These are phyloP conservation scores for Metschnikowia kunwiensis DNA, from an alignment of 805 yeast genomes.

Conservation along the genomic window DNA sequence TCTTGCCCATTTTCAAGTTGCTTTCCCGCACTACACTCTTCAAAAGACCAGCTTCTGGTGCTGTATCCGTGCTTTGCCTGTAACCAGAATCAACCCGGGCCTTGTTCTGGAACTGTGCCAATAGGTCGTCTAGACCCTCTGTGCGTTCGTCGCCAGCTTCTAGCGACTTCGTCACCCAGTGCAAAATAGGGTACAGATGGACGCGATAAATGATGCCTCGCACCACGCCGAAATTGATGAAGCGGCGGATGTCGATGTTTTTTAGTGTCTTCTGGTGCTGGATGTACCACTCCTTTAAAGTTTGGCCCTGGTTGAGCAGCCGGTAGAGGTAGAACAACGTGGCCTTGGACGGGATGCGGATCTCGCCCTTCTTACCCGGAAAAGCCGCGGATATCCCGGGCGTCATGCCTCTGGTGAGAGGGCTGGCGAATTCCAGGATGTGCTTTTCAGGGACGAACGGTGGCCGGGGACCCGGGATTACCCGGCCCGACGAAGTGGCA, in stretches of 20 bases:
- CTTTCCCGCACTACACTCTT: slow-evolving; percentile 17
- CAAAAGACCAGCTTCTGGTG: slow-evolving; percentile 10
- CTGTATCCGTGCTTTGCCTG: neutral
- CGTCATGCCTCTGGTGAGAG: slow-evolving; percentile 8
- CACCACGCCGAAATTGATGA: slow-evolving; percentile 81
- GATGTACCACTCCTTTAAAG: slow-evolving; percentile 77
- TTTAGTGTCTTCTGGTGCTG: slow-evolving; percentile 56
- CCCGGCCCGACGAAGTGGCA: neutral
- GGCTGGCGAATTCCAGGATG: slow-evolving; percentile 11
- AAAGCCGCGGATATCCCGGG: slow-evolving; percentile 1
- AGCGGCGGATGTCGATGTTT: slow-evolving; percentile 77
- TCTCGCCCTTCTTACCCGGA: slow-evolving; percentile 5
- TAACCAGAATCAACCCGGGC: slow-evolving; percentile 4
- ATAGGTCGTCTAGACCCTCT: slow-evolving; percentile 12
- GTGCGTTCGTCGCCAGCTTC: slow-evolving; percentile 22
- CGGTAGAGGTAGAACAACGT: slow-evolving; percentile 70
- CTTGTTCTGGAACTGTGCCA: slow-evolving; percentile 12
- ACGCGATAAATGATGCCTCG: slow-evolving; percentile 81
- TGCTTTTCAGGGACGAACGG: neutral
- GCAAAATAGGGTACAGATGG: slow-evolving; percentile 66
- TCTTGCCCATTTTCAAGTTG: slow-evolving; percentile 20
- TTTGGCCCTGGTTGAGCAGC: slow-evolving; percentile 72
- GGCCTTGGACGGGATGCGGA: slow-evolving; percentile 56
- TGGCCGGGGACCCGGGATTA: slow-evolving; percentile 1
- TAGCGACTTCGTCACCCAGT: slow-evolving; percentile 35